Evolutionary conservation across 768 basidiomycete species (phyloP).

Genomic region (Trametes punicea): DNA sequence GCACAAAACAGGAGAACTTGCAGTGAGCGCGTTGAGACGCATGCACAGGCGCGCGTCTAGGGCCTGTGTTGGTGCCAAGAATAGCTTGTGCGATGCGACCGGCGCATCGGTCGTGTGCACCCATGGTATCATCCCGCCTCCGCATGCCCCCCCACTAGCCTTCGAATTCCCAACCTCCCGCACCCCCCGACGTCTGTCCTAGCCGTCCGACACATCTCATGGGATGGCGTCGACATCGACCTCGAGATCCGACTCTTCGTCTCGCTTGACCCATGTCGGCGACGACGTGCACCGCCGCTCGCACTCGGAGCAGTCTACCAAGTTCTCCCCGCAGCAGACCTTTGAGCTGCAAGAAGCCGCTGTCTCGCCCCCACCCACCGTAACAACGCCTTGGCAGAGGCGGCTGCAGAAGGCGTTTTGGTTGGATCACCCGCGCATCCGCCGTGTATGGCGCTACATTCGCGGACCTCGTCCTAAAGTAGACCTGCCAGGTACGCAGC

Average conservation of each 20-base stretch:
- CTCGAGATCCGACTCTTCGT: conserved; percentile 8
- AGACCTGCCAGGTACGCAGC: conserved; percentile 44
- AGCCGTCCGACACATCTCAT: not conserved
- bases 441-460: conserved; percentile 36
- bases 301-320: not conserved
- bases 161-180: not conserved
- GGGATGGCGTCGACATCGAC: conserved; percentile 13
- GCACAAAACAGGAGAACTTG: no score
- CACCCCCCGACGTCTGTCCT: not conserved
- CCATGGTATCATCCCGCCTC: not conserved
- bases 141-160: not conserved
- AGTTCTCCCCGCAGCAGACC: conserved; percentile 7
- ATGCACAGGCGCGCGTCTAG: not conserved
- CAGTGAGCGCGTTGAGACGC: no score
- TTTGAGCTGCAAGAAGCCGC: conserved; percentile 18
- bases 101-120: not conserved
- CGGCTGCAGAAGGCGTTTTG: conserved; percentile 9
- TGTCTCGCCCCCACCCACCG: not conserved
- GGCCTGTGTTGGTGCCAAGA: not conserved
- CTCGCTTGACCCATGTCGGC: conserved; percentile 19
- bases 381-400: not conserved
- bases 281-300: not conserved
- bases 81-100: not conserved
- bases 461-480: conserved; percentile 60
- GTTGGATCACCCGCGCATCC: conserved; percentile 19